Percentiles rank a stretch among this genome's conserved stretches.
phyloP scores from a whole-genome alignment of 2,329 filamentous ascomycete species.

The Kalaharituber pfeilii region DNA sequence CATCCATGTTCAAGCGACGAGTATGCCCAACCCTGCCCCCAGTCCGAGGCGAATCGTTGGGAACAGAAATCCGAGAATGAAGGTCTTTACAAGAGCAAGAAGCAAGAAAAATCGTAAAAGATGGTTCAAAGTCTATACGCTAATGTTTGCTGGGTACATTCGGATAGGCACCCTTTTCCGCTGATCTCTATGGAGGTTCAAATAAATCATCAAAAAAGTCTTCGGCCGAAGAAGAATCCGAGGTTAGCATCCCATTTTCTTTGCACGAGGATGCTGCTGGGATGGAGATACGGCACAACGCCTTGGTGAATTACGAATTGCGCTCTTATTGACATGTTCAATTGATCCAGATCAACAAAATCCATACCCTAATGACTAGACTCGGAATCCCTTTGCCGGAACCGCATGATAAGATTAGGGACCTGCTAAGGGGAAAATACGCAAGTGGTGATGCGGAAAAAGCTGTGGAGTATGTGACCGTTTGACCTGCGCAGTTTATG shows the following conservation, averaged over 20 bases:
- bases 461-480: conserved; percentile 41
- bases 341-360: background rate
- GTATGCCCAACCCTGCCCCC: too few species aligned
- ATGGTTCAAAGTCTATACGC: too few species aligned
- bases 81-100: too few species aligned
- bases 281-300: background rate
- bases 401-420: conserved; percentile 17
- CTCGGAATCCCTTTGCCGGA: background rate
- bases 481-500: background rate
- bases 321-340: background rate
- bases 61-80: too few species aligned
- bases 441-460: conserved; percentile 53
- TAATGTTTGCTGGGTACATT: too few species aligned
- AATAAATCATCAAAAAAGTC: background rate
- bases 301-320: background rate
- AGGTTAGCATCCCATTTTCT: background rate
- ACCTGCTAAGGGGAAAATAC: conserved; percentile 28
- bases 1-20: too few species aligned
- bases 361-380: background rate
- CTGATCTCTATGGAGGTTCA: background rate
- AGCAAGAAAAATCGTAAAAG: too few species aligned
- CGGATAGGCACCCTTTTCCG: background rate
- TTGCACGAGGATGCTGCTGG: background rate
- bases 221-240: background rate
- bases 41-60: too few species aligned